Conservation (phyloP, 1,284 basidiomycete species). For the Sanghuangporus baumii region DNA sequence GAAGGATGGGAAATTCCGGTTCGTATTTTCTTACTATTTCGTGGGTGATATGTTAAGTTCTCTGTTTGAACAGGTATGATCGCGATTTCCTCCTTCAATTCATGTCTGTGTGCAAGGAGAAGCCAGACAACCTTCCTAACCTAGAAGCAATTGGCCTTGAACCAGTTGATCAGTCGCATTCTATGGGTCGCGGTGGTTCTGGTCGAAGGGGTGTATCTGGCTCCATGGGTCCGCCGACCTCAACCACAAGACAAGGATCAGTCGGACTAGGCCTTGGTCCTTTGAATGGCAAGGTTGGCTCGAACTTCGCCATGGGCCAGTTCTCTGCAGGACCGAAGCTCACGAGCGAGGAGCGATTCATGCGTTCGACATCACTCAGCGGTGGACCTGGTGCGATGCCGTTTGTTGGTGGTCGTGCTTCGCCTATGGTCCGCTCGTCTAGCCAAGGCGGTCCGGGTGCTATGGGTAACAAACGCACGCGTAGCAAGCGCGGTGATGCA, state of each 20-base stretch:
- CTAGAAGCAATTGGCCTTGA: slow-evolving; percentile 92
- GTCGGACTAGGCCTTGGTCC: slow-evolving; percentile 52
- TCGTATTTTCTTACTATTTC: slow-evolving; percentile 18
- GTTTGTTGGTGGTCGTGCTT: slow-evolving; percentile 39
- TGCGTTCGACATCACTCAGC: slow-evolving; percentile 41
- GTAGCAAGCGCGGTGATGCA: slow-evolving; percentile 69
- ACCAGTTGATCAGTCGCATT: slow-evolving; percentile 52
- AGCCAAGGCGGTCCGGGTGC: slow-evolving; percentile 60
- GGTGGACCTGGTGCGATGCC: slow-evolving; percentile 38
- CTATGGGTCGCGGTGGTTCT: slow-evolving; percentile 57
- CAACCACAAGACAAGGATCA: slow-evolving; percentile 41
- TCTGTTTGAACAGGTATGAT: slow-evolving; percentile 65
- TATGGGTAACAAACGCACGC: slow-evolving; percentile 48
- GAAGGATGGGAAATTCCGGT: slow-evolving; percentile 88
- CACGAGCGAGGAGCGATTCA: slow-evolving; percentile 73
- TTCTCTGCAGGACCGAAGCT: slow-evolving; percentile 55
- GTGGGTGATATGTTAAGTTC: neutral
- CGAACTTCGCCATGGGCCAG: slow-evolving; percentile 56
- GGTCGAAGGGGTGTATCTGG: slow-evolving; percentile 46
- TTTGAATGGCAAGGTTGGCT: slow-evolving; percentile 32
- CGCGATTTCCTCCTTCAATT: slow-evolving; percentile 98
- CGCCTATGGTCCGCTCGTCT: slow-evolving; percentile 65
- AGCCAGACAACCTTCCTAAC: slow-evolving; percentile 85
- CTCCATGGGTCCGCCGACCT: slow-evolving; percentile 33
- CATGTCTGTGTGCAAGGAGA: slow-evolving; percentile 93